These are phyloP conservation scores for Fraxinus cuspidata DNA, from an alignment of 257 asterid genomes.

Conservation along the genomic window DNA sequence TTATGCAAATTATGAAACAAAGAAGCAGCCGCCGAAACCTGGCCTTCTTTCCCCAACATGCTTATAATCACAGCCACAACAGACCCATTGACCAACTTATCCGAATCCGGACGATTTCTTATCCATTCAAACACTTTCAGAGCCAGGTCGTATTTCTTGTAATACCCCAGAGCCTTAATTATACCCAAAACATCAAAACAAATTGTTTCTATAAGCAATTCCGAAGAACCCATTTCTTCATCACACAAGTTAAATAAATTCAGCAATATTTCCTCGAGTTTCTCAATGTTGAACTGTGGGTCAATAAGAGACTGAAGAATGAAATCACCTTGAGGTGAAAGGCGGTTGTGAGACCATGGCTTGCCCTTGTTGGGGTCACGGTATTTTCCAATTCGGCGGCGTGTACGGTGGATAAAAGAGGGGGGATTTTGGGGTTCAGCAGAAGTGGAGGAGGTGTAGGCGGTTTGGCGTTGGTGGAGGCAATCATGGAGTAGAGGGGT, in stretches of 20 bases:
- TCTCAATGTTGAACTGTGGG: slow-evolving; percentile 48
- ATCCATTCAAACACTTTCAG: slow-evolving; percentile 68
- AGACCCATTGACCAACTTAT: slow-evolving; percentile 53
- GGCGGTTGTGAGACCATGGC: slow-evolving; percentile 74
- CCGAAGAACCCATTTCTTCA: slow-evolving; percentile 27
- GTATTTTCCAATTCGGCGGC: slow-evolving; percentile 71
- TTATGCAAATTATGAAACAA: slow-evolving; percentile 60
- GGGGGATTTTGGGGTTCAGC: slow-evolving; percentile 20
- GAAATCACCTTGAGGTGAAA: slow-evolving; percentile 71
- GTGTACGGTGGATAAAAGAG: slow-evolving; percentile 45
- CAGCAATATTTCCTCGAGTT: slow-evolving; percentile 43
- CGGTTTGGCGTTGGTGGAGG: slow-evolving; percentile 43
- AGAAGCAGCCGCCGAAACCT: slow-evolving; percentile 61
- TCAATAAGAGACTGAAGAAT: slow-evolving; percentile 51
- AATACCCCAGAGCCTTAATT: slow-evolving; percentile 65
- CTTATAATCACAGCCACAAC: slow-evolving; percentile 28
- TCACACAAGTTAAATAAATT: slow-evolving; percentile 44
- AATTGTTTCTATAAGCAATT: slow-evolving; percentile 34
- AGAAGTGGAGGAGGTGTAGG: slow-evolving; percentile 37
- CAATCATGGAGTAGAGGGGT: slow-evolving; percentile 54
- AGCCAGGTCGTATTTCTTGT: slow-evolving; percentile 71
- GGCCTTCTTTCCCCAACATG: slow-evolving; percentile 65
- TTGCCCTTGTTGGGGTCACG: slow-evolving; percentile 72
- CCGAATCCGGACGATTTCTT: slow-evolving; percentile 38
- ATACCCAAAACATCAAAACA: slow-evolving; percentile 55